Evolutionary conservation across 345 rosid species (phyloP).

Genomic region (Combretum micranthum): DNA sequence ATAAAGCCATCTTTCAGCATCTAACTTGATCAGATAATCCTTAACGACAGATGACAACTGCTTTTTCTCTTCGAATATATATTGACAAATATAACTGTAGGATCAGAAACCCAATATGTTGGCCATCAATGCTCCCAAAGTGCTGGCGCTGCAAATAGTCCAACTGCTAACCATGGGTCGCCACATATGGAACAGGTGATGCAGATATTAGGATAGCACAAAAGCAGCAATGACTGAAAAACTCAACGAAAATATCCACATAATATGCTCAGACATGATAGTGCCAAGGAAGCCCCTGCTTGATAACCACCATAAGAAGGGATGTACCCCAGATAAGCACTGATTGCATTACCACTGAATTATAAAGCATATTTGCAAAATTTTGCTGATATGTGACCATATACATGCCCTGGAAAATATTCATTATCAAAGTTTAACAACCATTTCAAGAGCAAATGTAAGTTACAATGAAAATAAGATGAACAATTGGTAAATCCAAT

Average conservation of each 20-base stretch:
- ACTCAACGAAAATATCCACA: slow-evolving; percentile 66
- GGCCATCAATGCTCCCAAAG: slow-evolving; percentile 83
- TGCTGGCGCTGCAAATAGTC: slow-evolving; percentile 89
- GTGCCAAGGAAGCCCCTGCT: slow-evolving; percentile 49
- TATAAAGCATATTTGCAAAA: slow-evolving; percentile 65
- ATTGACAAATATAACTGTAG: slow-evolving; percentile 44
- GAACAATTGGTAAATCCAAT: background rate
- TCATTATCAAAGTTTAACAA: slow-evolving; percentile 1
- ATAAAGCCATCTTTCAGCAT: slow-evolving; percentile 93
- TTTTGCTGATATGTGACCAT: slow-evolving; percentile 64
- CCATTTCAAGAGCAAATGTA: background rate
- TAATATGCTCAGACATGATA: slow-evolving; percentile 63
- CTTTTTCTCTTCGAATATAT: slow-evolving; percentile 41
- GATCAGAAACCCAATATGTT: slow-evolving; percentile 61
- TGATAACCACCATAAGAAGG: slow-evolving; percentile 78
- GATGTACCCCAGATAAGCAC: slow-evolving; percentile 75
- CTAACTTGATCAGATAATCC: slow-evolving; percentile 58
- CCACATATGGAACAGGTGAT: slow-evolving; percentile 75
- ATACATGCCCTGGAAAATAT: slow-evolving; percentile 58
- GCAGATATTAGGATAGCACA: slow-evolving; percentile 62
- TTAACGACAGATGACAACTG: slow-evolving; percentile 34
- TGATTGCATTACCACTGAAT: slow-evolving; percentile 80
- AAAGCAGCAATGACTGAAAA: slow-evolving; percentile 67
- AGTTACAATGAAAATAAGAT: background rate
- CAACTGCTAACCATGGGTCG: slow-evolving; percentile 74